Conservation (phyloP, 2,329 filamentous ascomycete species). For the Trichoderma simmonsii region DNA sequence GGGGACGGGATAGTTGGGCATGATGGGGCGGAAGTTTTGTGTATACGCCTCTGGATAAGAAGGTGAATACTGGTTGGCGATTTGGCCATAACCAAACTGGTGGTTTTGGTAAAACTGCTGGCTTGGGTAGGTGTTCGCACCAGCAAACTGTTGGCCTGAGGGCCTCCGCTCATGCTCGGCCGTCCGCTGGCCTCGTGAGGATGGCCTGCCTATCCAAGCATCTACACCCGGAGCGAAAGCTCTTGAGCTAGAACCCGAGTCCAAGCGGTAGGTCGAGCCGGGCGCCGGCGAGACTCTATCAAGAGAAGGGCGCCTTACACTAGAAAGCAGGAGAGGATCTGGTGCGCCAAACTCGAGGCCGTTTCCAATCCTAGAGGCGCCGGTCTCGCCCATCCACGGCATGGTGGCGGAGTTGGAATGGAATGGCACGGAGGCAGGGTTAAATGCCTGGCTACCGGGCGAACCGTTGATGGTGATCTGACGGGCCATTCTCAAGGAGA, state of each 20-base stretch:
- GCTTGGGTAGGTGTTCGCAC: constrained; percentile 23
- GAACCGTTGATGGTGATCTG: constrained; percentile 34
- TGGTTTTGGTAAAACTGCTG: constrained; percentile 31
- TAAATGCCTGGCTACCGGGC: constrained; percentile 25
- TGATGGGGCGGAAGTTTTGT: constrained; percentile 31
- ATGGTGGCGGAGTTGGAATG: constrained; percentile 48
- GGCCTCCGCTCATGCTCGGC: constrained; percentile 40
- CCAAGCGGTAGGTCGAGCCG: constrained; percentile 29
- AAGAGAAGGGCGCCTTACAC: constrained; percentile 37
- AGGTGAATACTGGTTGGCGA: constrained; percentile 35
- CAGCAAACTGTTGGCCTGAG: constrained; percentile 32
- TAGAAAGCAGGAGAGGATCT: constrained; percentile 30
- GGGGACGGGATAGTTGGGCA: constrained; percentile 34
- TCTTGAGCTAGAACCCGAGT: constrained; percentile 25
- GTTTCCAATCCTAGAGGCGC: constrained; percentile 27
- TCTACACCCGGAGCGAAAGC: constrained; percentile 34
- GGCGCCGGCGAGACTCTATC: constrained; percentile 38
- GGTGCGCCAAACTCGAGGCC: constrained; percentile 34
- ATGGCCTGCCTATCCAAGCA: constrained; percentile 37
- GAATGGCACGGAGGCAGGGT: constrained; percentile 38
- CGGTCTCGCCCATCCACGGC: constrained; percentile 40
- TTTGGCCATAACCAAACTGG: constrained; percentile 30
- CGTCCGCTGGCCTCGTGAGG: constrained; percentile 35
- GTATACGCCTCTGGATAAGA: constrained; percentile 39
- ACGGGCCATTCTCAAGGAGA: constrained; percentile 35